Evolutionary conservation across 768 basidiomycete species (phyloP).

Genomic region (Pseudohyphozyma bogoriensis): DNA sequence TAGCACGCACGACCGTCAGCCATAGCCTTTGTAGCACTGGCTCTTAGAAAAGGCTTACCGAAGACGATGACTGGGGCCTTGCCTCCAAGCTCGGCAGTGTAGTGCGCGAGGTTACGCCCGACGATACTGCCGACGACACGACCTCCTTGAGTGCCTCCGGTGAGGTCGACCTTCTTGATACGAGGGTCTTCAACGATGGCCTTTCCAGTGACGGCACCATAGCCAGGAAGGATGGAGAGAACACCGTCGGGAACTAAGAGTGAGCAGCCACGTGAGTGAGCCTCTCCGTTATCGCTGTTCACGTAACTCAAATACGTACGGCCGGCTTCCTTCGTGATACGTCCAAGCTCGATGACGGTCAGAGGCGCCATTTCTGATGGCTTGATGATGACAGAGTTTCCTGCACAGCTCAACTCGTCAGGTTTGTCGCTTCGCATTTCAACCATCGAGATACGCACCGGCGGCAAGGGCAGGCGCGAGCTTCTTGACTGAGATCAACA

Average conservation of each 20-base stretch:
- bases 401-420: too few relatives aligned
- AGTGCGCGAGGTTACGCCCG: conserved; percentile 61
- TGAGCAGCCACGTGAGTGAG: too few relatives aligned
- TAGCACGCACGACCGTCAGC: neutral
- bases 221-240: conserved; percentile 63
- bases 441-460: too few relatives aligned
- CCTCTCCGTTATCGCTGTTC: too few relatives aligned
- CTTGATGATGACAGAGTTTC: conserved; percentile 24
- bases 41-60: conserved; percentile 20
- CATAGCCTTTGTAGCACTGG: neutral
- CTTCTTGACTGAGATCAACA: conserved; percentile 82
- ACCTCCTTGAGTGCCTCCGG: conserved; percentile 56
- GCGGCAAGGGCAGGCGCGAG: too few relatives aligned
- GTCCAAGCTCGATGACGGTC: conserved; percentile 64
- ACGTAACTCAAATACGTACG: conserved; percentile 41
- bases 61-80: conserved; percentile 63
- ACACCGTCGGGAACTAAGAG: conserved; percentile 62
- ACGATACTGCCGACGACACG: conserved; percentile 62
- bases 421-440: neutral
- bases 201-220: conserved; percentile 54
- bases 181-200: conserved; percentile 55
- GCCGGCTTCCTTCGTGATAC: conserved; percentile 56
- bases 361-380: conserved; percentile 51
- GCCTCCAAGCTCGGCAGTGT: conserved; percentile 76
- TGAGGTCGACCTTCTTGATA: conserved; percentile 72